Percentiles rank a stretch among this genome's conserved stretches.
phyloP scores from a whole-genome alignment of 805 yeast genomes.

The Zygoascus ofunaensis region DNA sequence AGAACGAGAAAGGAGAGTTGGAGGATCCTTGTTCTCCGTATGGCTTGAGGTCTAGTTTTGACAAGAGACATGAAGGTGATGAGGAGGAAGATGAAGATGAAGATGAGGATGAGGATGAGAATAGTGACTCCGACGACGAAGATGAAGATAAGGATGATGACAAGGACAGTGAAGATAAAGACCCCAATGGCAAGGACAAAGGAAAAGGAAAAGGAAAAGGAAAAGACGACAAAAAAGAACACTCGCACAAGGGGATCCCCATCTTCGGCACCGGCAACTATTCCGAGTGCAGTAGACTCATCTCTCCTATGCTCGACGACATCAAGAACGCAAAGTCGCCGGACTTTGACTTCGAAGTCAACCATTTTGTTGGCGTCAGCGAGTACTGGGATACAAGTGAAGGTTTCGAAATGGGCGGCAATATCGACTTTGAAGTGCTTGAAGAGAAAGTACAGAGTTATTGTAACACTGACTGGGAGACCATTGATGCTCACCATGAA shows the following conservation, averaged over 20 bases:
- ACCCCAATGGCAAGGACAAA: background rate
- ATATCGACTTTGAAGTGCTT: conserved; percentile 60
- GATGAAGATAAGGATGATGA: conserved; percentile 14
- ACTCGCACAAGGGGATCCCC: background rate
- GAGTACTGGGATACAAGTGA: conserved; percentile 98
- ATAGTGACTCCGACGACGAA: conserved; percentile 11
- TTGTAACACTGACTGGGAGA: conserved; percentile 70
- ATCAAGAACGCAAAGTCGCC: conserved; percentile 35
- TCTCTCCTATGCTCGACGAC: conserved; percentile 54
- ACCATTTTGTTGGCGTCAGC: conserved; percentile 85
- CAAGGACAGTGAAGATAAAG: conserved; percentile 6
- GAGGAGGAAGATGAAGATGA: conserved; percentile 7
- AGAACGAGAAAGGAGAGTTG: conserved; percentile 24
- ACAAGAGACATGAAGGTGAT: conserved; percentile 5
- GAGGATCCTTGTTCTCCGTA: conserved; percentile 77
- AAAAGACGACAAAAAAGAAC: background rate
- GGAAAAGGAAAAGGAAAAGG: conserved; percentile 1
- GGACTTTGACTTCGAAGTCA: conserved; percentile 64
- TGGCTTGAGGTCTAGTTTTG: conserved; percentile 37
- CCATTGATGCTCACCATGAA: conserved; percentile 36
- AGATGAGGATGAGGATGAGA: conserved; percentile 9
- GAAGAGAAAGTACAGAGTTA: conserved; percentile 56
- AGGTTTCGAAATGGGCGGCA: conserved; percentile 81
- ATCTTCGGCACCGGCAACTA: conserved; percentile 75
- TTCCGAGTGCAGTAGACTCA: conserved; percentile 57